Evolutionary conservation across 2,329 filamentous ascomycete genomes (phyloP).

Genomic region (Neonectria faginata): DNA sequence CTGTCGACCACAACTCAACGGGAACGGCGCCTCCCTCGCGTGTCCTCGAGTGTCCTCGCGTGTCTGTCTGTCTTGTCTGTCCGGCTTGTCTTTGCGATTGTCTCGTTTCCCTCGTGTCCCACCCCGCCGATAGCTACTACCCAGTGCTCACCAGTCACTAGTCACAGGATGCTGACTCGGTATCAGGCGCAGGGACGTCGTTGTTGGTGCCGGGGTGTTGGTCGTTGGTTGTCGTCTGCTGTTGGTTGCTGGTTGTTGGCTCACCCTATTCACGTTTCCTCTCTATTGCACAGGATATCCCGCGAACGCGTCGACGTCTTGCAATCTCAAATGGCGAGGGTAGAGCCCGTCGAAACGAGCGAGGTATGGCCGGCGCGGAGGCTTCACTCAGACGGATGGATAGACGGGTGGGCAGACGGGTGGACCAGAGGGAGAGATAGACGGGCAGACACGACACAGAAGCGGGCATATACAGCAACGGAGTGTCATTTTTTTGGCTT

Average conservation of each 20-base stretch:
- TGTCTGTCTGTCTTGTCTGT: conserved; percentile 12
- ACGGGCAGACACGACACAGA: neutral
- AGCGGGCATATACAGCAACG: conserved; percentile 21
- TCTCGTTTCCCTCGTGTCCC: conserved; percentile 1
- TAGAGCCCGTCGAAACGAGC: conserved; percentile 7
- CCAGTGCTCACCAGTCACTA: conserved; percentile 2
- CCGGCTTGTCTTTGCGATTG: neutral
- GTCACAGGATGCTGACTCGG: neutral
- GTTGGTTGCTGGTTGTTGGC: conserved; percentile 11
- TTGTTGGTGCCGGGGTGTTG: neutral
- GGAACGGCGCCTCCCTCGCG: conserved; percentile 38
- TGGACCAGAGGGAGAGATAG: neutral
- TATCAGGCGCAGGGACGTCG: neutral
- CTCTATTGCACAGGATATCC: conserved; percentile 6
- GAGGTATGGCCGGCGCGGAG: conserved; percentile 3
- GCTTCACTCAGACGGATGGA: neutral
- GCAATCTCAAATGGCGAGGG: conserved; percentile 6
- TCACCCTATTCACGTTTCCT: conserved; percentile 14
- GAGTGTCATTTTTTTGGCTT: conserved; percentile 16
- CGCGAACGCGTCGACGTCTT: conserved; percentile 1
- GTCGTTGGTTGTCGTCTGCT: conserved; percentile 9
- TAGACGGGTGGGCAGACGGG: conserved; percentile 6
- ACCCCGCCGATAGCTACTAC: neutral
- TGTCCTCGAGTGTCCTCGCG: conserved; percentile 13
- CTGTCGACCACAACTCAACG: conserved; percentile 36